phyloP scores from a whole-genome alignment of 805 yeast genomes.

The Wickerhamiella cacticola region DNA sequence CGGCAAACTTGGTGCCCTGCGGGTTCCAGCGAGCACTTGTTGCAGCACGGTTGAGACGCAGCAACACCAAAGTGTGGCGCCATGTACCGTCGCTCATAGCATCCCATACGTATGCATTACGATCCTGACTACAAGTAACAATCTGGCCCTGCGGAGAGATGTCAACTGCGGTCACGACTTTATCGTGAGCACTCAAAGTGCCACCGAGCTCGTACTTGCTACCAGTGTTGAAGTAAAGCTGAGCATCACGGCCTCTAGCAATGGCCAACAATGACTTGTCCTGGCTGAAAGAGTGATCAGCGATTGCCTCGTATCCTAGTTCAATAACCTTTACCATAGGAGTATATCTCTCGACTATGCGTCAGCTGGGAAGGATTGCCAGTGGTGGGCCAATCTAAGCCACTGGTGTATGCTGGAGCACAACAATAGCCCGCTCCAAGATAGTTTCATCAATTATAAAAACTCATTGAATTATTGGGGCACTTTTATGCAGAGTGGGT shows the following conservation, averaged over 20 bases:
- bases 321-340: slow-evolving; percentile 33
- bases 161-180: slow-evolving; percentile 88
- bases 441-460: too few species aligned
- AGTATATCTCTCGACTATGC: slow-evolving; percentile 17
- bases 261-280: slow-evolving; percentile 62
- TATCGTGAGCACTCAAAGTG: slow-evolving; percentile 58
- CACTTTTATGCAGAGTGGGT: too few species aligned
- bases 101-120: slow-evolving; percentile 96
- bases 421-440: too few species aligned
- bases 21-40: slow-evolving; percentile 94
- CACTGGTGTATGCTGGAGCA: too few species aligned
- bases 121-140: slow-evolving; percentile 93
- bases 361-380: slow-evolving; percentile 2
- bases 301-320: slow-evolving; percentile 74
- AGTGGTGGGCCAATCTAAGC: background rate
- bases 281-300: slow-evolving; percentile 78
- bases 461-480: too few species aligned
- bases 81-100: slow-evolving; percentile 47
- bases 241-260: slow-evolving; percentile 65
- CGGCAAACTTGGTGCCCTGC: slow-evolving; percentile 88
- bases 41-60: slow-evolving; percentile 91
- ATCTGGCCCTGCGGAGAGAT: slow-evolving; percentile 70
- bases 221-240: slow-evolving; percentile 50
- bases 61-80: slow-evolving; percentile 82
- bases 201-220: slow-evolving; percentile 50